These are phyloP conservation scores for Phytophthora citricola DNA, from an alignment of 352 stramenopile species.

Conservation along the genomic window DNA sequence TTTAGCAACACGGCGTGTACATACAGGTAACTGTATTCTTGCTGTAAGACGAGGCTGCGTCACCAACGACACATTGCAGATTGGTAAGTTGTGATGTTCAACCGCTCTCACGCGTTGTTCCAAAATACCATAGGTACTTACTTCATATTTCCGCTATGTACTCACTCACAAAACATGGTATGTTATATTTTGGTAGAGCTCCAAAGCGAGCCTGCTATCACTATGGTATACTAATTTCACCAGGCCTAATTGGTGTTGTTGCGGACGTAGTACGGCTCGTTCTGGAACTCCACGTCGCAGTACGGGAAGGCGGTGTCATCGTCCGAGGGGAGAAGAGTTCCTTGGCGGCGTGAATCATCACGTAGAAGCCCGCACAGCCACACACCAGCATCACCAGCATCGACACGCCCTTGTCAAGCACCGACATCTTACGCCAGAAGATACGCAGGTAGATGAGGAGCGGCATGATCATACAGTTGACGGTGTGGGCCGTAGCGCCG, in stretches of 20 bases:
- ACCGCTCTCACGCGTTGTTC: no score
- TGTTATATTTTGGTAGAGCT: constrained; percentile 2
- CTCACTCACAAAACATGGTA: no score
- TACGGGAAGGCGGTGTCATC: constrained; percentile 33
- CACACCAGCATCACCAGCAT: constrained; percentile 54
- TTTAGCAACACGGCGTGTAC: neutral
- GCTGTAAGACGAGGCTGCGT: neutral
- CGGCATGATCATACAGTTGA: constrained; percentile 38
- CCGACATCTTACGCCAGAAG: constrained; percentile 45
- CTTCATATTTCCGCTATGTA: no score
- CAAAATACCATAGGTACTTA: no score
- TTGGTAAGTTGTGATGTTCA: neutral
- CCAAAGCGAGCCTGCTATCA: neutral
- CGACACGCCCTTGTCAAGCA: constrained; percentile 52
- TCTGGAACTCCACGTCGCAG: constrained; percentile 25
- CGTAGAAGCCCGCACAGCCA: constrained; percentile 54
- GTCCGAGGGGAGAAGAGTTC: constrained; percentile 50
- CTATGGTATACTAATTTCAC: constrained; percentile 20
- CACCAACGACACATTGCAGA: neutral
- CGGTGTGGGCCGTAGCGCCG: constrained; percentile 29
- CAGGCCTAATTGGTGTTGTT: constrained; percentile 28
- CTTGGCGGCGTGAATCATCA: constrained; percentile 55
- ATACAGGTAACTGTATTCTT: neutral
- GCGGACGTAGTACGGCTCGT: constrained; percentile 26
- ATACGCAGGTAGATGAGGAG: constrained; percentile 33